Base-by-base conservation (phyloP, 2,329 filamentous ascomycete genomes). In the Hysterium pulicare region DNA sequence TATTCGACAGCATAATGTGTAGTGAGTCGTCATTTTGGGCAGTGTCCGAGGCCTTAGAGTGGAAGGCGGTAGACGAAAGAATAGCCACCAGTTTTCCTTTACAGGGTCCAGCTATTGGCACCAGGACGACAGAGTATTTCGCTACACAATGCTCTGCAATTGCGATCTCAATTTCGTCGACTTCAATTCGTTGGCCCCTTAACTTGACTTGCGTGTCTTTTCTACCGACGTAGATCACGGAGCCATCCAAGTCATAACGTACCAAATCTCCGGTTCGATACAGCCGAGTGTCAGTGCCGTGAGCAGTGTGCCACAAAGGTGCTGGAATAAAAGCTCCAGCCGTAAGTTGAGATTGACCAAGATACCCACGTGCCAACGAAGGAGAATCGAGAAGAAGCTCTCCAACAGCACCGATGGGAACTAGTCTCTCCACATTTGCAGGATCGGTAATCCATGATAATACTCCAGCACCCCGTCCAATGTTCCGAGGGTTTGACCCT, bases 351-450 rank as follows among this genome's bases (percentile, higher is more conserved):
- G 35, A 23, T 26, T 58, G 33, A 15, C 38, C 17, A 20, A 44
- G 24, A 22, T 44, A 24, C 17, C 41, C 42, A 22, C 51, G 52
- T 8, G 54, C 57, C 5, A 67, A 47, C 26, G 55, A 74, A 2
- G 74, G 73, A 0, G 77, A 76, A 46, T 80, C 76, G 19, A 82
- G 72, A 5, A 79, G 69, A 2, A 82, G 64, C 52, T 82, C 78
- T 5, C 45, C 47, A 22, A 40, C 44, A 11, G n/a, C 22, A 1
- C 78, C 41, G n/a, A 47, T 40, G 4, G 46, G 39, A 3, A 32
- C 30, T 11, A 62, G 48, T 5, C 23, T 24, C n/a, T 59, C 24
- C 15, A 44, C 44, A 33, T 63, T 40, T 1, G 45, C 16, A 0
- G 47, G 20, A 15, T 59, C 41, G 3, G 52, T 49, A 8, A 69